phyloP scores from a whole-genome alignment of 2,329 filamentous ascomycete species.

The Claviceps citrina region DNA sequence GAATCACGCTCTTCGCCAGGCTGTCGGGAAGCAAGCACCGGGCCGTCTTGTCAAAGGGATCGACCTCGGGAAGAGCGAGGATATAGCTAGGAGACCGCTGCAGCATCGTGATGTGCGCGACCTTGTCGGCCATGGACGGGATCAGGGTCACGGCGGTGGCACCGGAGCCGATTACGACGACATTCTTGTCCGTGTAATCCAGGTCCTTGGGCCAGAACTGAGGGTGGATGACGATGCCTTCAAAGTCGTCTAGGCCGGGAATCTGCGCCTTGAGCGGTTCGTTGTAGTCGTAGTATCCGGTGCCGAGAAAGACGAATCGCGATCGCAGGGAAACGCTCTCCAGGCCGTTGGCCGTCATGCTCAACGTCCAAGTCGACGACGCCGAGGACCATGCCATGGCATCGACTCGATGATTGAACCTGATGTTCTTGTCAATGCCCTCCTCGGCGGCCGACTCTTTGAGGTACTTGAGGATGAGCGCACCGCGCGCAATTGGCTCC shows the following conservation, averaged over 20 bases:
- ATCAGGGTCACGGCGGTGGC: conserved; percentile 64
- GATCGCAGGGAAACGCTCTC: conserved; percentile 20
- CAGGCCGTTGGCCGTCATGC: conserved; percentile 18
- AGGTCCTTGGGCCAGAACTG: conserved; percentile 58
- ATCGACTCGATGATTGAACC: conserved; percentile 30
- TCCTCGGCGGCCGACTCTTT: conserved; percentile 28
- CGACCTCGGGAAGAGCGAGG: conserved; percentile 30
- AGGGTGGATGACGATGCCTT: conserved; percentile 47
- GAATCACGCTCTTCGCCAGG: conserved; percentile 30
- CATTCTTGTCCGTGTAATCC: conserved; percentile 46
- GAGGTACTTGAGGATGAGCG: conserved; percentile 35
- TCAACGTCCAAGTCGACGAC: conserved; percentile 37
- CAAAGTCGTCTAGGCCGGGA: conserved; percentile 49
- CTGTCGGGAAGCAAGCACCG: conserved; percentile 28
- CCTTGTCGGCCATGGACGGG: conserved; percentile 48
- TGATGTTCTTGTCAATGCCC: conserved; percentile 28
- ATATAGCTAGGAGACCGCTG: conserved; percentile 62
- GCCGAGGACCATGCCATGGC: conserved; percentile 35
- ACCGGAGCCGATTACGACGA: conserved; percentile 58
- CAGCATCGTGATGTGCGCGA: conserved; percentile 55
- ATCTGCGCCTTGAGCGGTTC: conserved; percentile 42
- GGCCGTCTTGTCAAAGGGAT: conserved; percentile 19
- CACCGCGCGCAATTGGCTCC: conserved; percentile 33
- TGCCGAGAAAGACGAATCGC: conserved; percentile 34
- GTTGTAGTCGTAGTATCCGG: conserved; percentile 55